Evolutionary conservation across 257 asterid species (phyloP), one percentile per base, ranked within the genome.

Genomic region (Craterostigma plantagineum): DNA sequence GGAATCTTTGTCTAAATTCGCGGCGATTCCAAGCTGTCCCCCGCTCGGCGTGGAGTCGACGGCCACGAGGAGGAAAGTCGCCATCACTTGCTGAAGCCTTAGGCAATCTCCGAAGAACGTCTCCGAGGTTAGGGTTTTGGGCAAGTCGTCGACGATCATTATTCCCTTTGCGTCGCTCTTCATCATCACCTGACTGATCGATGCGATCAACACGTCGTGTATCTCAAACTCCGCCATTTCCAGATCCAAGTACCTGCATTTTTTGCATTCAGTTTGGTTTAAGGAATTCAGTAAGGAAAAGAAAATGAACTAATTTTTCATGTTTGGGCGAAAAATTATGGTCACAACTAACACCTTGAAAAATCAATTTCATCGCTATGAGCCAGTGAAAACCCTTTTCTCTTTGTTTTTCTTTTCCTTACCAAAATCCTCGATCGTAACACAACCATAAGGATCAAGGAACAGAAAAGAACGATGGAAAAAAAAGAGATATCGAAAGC

Each of bases 151-250:
- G 5, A 64, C 72, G 41, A 83, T 68, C 56, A 36, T 59, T 16
- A 87, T 63, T 48, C 82, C 72, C 77, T 82, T 87, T 30, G 59
- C 83, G 3, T 70, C 79, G 79, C 93, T 68, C 68, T 70, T 75
- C 67, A 71, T 34, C 93, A 82, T 76, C 39, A 87, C 79, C 56
- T 82, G 98, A 67, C 93, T 82, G 18, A 75, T 79, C 18, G 98
- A 66, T 46, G 92, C 83, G 27, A 74, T 71, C 67, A 87, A 60
- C 23, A 79, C 86, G 37, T 87, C 91, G 6, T 76, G 74, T 49
- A 82, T 64, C 66, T 76, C 79, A 46, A 79, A 87, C 64, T 82
- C 93, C 62, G 67, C 68, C 98, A 87, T 87, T 62, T 87, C 98
- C 55, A 87, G 68, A 59, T 82, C 86, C 86, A 87, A 52, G 70